phyloP scores from a whole-genome alignment of 495 filamentous ascomycete species.

The Apiosordaria backusii region DNA sequence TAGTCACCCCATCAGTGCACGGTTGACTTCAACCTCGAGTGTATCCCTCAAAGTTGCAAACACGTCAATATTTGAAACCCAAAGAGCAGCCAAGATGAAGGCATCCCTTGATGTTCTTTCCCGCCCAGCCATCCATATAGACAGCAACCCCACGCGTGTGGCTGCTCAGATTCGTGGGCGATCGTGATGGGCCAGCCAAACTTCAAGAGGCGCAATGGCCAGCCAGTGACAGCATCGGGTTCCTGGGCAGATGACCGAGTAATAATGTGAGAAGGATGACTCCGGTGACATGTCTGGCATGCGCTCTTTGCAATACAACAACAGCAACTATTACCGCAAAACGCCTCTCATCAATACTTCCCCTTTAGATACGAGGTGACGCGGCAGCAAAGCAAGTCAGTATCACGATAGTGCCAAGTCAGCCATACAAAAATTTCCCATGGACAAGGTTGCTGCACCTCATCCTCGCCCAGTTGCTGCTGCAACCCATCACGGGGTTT shows the following conservation, averaged over 20 bases:
- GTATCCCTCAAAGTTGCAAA: background rate
- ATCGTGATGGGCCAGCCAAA: background rate
- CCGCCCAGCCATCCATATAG: background rate
- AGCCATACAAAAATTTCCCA: conserved; percentile 6
- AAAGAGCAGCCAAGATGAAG: background rate
- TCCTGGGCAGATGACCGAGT: conserved; percentile 32
- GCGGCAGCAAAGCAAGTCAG: too few relatives aligned
- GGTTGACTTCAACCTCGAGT: background rate
- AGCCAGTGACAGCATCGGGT: conserved; percentile 30
- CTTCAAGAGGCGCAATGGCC: conserved; percentile 7
- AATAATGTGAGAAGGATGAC: background rate
- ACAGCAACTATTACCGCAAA: too few relatives aligned
- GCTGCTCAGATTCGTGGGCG: conserved; percentile 3
- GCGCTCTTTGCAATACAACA: conserved; percentile 8
- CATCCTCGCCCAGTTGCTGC: background rate
- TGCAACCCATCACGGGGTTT: conserved; percentile 4
- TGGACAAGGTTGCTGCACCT: conserved; percentile 7
- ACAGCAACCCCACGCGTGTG: background rate
- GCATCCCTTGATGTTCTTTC: background rate
- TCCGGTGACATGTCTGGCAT: conserved; percentile 22
- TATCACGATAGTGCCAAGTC: background rate
- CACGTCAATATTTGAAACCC: background rate
- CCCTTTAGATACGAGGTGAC: background rate
- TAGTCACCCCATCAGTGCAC: background rate
- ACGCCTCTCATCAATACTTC: conserved; percentile 2